Evolutionary conservation across 306 rosid genomes (phyloP).

Genomic region (Parietaria judaica): DNA sequence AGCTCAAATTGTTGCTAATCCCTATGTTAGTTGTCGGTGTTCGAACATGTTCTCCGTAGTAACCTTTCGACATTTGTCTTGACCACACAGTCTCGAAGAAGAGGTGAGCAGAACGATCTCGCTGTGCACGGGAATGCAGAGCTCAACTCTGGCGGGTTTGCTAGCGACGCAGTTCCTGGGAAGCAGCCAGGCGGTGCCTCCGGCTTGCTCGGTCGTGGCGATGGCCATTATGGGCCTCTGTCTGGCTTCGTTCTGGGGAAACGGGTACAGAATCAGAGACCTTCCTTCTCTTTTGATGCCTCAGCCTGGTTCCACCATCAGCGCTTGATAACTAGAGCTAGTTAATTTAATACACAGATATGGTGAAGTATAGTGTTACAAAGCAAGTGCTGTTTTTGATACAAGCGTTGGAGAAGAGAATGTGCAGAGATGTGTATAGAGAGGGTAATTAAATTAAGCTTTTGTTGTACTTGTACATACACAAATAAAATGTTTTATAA

Average conservation of each 20-base stretch:
- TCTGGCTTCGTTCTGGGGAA: slow-evolving; percentile 94
- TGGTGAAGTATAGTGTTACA: slow-evolving; percentile 3
- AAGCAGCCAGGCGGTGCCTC: slow-evolving; percentile 85
- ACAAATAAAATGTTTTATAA: no score
- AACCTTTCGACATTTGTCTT: no score
- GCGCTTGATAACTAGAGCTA: slow-evolving; percentile 2
- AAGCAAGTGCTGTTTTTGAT: background rate
- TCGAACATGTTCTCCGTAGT: no score
- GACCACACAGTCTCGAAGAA: slow-evolving; percentile 65
- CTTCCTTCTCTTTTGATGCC: slow-evolving; percentile 32
- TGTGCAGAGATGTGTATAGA: background rate
- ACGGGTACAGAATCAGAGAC: slow-evolving; percentile 58
- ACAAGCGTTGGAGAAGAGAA: no score
- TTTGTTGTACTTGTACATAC: background rate
- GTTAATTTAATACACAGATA: slow-evolving; percentile 4
- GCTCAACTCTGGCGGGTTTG: slow-evolving; percentile 94
- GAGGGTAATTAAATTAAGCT: background rate
- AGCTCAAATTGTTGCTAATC: no score
- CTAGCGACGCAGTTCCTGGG: slow-evolving; percentile 96
- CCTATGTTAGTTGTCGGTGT: no score
- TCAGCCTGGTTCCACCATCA: slow-evolving; percentile 31
- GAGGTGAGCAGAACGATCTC: slow-evolving; percentile 69
- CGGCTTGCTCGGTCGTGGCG: slow-evolving; percentile 89
- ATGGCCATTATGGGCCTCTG: slow-evolving; percentile 97
- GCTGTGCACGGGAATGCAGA: slow-evolving; percentile 96